Conservation (phyloP, 768 basidiomycete genomes). For the Pulveroboletus ravenelii region DNA sequence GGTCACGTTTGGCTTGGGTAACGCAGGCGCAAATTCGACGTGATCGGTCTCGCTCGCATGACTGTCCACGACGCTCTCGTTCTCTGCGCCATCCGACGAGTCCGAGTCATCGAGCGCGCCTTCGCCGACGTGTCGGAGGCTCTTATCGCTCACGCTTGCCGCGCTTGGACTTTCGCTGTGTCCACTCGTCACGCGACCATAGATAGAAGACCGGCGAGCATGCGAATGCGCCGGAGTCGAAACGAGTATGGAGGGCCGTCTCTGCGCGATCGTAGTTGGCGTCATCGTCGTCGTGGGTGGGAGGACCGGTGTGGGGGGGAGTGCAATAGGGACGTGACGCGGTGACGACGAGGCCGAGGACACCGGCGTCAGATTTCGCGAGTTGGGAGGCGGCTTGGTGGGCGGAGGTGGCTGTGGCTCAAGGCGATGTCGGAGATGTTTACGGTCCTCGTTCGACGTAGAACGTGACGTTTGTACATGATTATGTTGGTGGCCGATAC, state of each 20-base stretch:
- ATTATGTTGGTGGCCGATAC: conserved; percentile 6
- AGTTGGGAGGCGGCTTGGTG: conserved; percentile 32
- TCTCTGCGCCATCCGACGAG: conserved; percentile 40
- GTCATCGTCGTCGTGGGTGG: conserved; percentile 39
- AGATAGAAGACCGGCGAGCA: conserved; percentile 36
- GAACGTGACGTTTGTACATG: conserved; percentile 14
- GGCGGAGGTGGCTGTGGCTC: conserved; percentile 14
- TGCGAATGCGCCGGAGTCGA: conserved; percentile 28
- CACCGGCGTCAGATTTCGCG: conserved; percentile 49
- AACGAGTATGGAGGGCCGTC: conserved; percentile 38
- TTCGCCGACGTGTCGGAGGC: conserved; percentile 65
- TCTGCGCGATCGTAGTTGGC: conserved; percentile 40
- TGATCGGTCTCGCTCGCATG: conserved; percentile 31
- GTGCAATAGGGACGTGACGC: conserved; percentile 32
- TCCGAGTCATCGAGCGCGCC: conserved; percentile 77
- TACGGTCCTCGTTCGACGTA: conserved; percentile 19
- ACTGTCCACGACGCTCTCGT: conserved; percentile 18
- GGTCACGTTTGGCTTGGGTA: conserved; percentile 24
- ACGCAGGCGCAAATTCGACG: conserved; percentile 24
- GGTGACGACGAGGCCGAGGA: conserved; percentile 61
- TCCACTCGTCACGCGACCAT: conserved; percentile 34
- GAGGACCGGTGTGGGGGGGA: conserved; percentile 31
- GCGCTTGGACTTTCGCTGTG: conserved; percentile 32
- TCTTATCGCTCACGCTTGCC: conserved; percentile 39
- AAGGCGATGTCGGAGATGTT: conserved; percentile 15